Evolutionary conservation across 1,139 yeast species (phyloP), one percentile per base, ranked within the genome.

Genomic region (Yamadazyma buinensis): DNA sequence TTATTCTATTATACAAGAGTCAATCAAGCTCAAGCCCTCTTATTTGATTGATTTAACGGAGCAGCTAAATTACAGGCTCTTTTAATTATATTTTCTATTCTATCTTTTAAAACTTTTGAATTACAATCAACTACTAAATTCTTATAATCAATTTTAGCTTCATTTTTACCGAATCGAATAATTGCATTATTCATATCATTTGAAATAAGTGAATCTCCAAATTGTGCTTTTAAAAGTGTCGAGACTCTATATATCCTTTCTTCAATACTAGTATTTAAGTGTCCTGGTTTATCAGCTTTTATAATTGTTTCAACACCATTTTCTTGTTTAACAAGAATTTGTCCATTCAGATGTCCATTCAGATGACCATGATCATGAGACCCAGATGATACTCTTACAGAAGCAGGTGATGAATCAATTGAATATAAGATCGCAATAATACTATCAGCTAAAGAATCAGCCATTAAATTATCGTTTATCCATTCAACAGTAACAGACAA

Each of bases 391-490:
- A 87, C 57, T 52, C 88, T 92, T 19, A 92, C 96, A 5, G 97
- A 86, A 0, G 96, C 95, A 3, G 97, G 97, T 0, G 96, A 82
- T 0, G 96, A 82, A 54, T 92, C 98, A 28, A 92, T 94, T 28
- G 95, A 85, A 55, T 92, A 73, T 24, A 92, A 62, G 29, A 92
- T 87, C 1, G 97, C 96, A 40, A 94, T 75, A 2, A 88, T 86
- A 28, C 97, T 83, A 53, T 92, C 99, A 0, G 98, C 98, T 47
- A 92, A 77, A 0, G 97, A 84, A 50, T 92, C 98, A 36, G 87
- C 90, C 67, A 88, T 77, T 26, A 67, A 50, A 36, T 86, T 70
- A 42, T 90, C 94, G 45, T 95, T 92, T 18, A 80, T 76, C 99
- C 99, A 92, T 55, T 87, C 95, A 15, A 92, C 80, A 0, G 80